Percentiles rank a stretch among this genome's conserved stretches.
phyloP scores from a whole-genome alignment of 176 grass and related monocot species.

The Cymbopogon citratus region DNA sequence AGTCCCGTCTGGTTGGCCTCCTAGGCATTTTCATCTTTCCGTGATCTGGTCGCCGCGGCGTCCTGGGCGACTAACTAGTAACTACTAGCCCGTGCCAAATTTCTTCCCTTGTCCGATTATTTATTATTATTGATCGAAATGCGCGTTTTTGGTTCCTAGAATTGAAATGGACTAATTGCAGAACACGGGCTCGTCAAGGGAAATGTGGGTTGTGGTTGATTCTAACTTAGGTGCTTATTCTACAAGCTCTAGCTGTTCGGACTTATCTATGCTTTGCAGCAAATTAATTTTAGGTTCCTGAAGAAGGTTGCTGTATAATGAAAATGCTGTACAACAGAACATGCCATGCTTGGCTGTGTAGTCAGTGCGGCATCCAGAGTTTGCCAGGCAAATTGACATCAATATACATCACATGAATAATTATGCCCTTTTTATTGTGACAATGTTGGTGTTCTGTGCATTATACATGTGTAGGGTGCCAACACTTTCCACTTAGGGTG shows the following conservation, averaged over 20 bases:
- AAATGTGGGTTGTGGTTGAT: not conserved
- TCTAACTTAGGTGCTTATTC: not conserved
- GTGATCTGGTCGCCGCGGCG: conserved; percentile 13
- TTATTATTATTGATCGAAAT: not conserved
- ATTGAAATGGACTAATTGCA: not conserved
- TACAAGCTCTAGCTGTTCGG: not conserved
- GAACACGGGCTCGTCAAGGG: not conserved
- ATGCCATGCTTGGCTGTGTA: not conserved
- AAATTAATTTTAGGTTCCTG: conserved; percentile 3
- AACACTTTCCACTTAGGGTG: not conserved
- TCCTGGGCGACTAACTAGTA: not conserved
- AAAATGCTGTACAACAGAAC: not conserved
- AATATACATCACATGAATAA: not conserved
- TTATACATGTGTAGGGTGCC: not conserved
- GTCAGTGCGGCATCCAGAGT: not conserved
- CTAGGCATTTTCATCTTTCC: not conserved
- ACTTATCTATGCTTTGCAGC: not conserved
- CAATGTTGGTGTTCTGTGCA: not conserved
- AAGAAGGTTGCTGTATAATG: not conserved
- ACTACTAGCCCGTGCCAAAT: not conserved
- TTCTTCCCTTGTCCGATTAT: not conserved
- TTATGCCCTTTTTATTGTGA: not conserved
- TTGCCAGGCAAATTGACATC: not conserved
- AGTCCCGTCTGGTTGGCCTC: not conserved
- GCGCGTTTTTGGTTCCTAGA: not conserved